Base-by-base conservation (phyloP, 106 monocot species). In the Acanthochlamys bracteata region DNA sequence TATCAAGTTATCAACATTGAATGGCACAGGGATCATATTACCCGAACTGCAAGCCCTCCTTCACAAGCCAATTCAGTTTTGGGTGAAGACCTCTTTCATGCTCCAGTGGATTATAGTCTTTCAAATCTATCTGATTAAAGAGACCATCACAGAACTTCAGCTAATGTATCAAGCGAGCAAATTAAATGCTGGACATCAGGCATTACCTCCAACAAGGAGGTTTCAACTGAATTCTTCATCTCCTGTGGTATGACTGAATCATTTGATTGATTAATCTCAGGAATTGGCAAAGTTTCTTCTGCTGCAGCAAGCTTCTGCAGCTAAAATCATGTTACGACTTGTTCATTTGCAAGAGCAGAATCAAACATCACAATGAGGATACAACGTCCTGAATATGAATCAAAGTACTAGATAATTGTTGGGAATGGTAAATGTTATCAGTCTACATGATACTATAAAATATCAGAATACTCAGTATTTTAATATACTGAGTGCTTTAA, bases 1-100 rank as follows among this genome's bases (percentile, higher is more conserved):
- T 40, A 17, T 55, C 33, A 52, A 23, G 4, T 11, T 9, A 17
- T 47, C 9, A 19, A 52, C 47, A 26, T 14, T 4, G 14, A 23
- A 7, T 15, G 25, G 24, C 26, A 69, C 20, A 13, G 43, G 10
- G 13, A 41, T 42, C 26, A 39, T 13, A 56, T 25, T 83, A 93
- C 93, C 89, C 83, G 24, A 85, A 74, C 62, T 89, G 89, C 71
- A 93, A 78, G 65, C 89, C 89, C 57, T 93, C 89, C 65, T 83
- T 83, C n/a, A 93, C 81, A 55, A 93, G 69, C 51, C 47, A 59
- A 33, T 86, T 89, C 40, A 93, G 69, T 68, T 79, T 80, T 27
- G 67, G 55, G 59, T 93, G 88, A 70, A 89, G 74, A 53, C 83
- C 81, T 76, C 86, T 85, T 64, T 89, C 89, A 71, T 93, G 93